Evolutionary conservation across 805 yeast genomes (phyloP).

Genomic region (Starmerella lactis-condensi): DNA sequence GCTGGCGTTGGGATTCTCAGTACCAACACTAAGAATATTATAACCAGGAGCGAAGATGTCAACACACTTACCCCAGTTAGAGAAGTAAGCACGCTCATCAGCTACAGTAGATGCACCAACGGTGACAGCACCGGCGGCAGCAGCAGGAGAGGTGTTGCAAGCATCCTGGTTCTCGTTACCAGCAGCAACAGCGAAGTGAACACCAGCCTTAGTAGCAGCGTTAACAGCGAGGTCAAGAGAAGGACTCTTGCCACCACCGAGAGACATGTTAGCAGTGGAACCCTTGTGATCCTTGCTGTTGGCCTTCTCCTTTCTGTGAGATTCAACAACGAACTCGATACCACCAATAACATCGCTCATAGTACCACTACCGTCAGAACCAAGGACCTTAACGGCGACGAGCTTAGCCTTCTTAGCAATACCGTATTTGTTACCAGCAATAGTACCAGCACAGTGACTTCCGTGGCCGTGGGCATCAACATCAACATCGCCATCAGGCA

Average conservation of each 20-base stretch:
- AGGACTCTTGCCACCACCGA: conserved; percentile 84
- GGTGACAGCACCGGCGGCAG: conserved; percentile 42
- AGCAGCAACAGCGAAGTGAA: conserved; percentile 90
- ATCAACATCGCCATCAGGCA: conserved; percentile 30
- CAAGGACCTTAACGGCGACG: conserved; percentile 43
- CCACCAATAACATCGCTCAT: conserved; percentile 45
- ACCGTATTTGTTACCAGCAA: conserved; percentile 35
- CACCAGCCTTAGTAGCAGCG: conserved; percentile 75
- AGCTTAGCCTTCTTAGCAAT: conserved; percentile 39
- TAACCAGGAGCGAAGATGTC: conserved; percentile 95
- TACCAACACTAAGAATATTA: conserved; percentile 45
- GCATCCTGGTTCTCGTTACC: conserved; percentile 91
- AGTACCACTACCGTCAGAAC: conserved; percentile 37
- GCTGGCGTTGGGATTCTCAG: conserved; percentile 18
- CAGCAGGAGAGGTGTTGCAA: conserved; percentile 80
- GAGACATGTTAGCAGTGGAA: conserved; percentile 56
- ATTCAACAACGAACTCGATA: conserved; percentile 49
- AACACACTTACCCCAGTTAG: conserved; percentile 89
- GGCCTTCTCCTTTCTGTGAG: conserved; percentile 26
- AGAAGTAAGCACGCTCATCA: conserved; percentile 84
- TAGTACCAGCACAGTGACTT: conserved; percentile 44
- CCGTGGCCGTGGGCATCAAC: conserved; percentile 41
- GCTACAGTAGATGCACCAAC: conserved; percentile 88
- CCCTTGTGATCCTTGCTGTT: conserved; percentile 27
- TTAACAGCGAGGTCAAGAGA: conserved; percentile 73